phyloP scores from a whole-genome alignment of 371 early-diverging fungal genomes.

The Syncephalastrum sp. region DNA sequence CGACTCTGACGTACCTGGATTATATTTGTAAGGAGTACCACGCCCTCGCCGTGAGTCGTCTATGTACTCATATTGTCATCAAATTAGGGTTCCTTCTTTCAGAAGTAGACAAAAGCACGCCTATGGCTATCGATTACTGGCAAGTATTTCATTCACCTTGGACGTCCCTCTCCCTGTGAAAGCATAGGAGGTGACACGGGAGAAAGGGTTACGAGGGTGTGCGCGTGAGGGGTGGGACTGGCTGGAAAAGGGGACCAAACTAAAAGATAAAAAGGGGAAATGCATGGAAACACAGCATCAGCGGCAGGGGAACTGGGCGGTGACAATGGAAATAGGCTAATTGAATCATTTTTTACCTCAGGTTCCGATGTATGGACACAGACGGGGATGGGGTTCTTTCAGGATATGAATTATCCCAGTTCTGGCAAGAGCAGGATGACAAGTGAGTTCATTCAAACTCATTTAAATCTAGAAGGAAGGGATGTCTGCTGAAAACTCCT shows the following conservation, averaged over 20 bases:
- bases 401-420: constrained; percentile 80
- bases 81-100: constrained; percentile 81
- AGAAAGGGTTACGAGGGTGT: too few species aligned
- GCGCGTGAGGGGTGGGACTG: too few species aligned
- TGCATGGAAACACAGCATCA: too few species aligned
- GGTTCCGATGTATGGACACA: constrained; percentile 86
- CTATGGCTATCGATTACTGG: constrained; percentile 88
- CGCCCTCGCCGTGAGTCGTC: too few species aligned
- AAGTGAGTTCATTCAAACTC: constrained; percentile 15
- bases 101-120: constrained; percentile 81
- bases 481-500: neutral
- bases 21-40: constrained; percentile 49
- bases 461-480: neutral
- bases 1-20: constrained; percentile 49
- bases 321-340: neutral
- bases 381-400: constrained; percentile 88
- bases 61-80: constrained; percentile 2
- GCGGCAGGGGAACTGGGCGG: too few species aligned
- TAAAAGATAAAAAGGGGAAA: too few species aligned
- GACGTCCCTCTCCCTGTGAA: too few species aligned
- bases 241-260: too few species aligned
- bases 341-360: constrained; percentile 7
- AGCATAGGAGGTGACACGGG: too few species aligned
- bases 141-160: constrained; percentile 1
- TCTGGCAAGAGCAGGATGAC: constrained; percentile 80